A percentile compares a stretch with the other conserved stretches of the same genome.
These are phyloP conservation scores for Penicillium silybi DNA, from an alignment of 495 filamentous ascomycete genomes.

Conservation along the genomic window DNA sequence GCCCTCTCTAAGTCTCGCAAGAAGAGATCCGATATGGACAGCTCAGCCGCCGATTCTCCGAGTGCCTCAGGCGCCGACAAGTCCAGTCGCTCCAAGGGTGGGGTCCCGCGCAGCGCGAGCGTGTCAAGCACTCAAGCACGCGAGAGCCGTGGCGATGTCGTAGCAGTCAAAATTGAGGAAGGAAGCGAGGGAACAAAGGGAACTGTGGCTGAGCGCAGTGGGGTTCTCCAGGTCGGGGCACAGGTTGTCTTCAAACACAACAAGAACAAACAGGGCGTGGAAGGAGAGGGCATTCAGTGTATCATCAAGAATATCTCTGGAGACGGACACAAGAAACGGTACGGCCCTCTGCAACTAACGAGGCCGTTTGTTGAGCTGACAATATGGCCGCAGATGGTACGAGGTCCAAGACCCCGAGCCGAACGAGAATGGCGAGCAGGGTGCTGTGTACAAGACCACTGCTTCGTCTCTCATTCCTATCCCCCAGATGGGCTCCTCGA, in stretches of 20 bases:
- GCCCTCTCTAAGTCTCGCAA: conserved; percentile 53
- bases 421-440: conserved; percentile 68
- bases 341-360: conserved; percentile 12
- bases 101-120: conserved; percentile 51
- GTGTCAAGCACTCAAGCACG: conserved; percentile 48
- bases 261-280: conserved; percentile 62
- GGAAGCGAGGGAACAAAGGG: conserved; percentile 49
- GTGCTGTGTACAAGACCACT: conserved; percentile 70
- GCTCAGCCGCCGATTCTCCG: conserved; percentile 63
- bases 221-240: conserved; percentile 61
- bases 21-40: conserved; percentile 68
- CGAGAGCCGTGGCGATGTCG: conserved; percentile 36
- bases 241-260: conserved; percentile 84
- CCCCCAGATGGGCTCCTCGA: conserved; percentile 50
- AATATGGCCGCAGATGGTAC: conserved; percentile 49
- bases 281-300: conserved; percentile 77
- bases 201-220: conserved; percentile 46
- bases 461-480: conserved; percentile 83
- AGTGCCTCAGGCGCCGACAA: conserved; percentile 57
- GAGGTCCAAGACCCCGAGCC: conserved; percentile 93
- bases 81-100: conserved; percentile 41
- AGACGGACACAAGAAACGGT: conserved; percentile 79
- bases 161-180: conserved; percentile 53
- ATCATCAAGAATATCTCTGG: conserved; percentile 79
- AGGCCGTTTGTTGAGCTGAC: neutral